phyloP scores from a whole-genome alignment of 1,284 basidiomycete species.

The Trichosporon inkin region DNA sequence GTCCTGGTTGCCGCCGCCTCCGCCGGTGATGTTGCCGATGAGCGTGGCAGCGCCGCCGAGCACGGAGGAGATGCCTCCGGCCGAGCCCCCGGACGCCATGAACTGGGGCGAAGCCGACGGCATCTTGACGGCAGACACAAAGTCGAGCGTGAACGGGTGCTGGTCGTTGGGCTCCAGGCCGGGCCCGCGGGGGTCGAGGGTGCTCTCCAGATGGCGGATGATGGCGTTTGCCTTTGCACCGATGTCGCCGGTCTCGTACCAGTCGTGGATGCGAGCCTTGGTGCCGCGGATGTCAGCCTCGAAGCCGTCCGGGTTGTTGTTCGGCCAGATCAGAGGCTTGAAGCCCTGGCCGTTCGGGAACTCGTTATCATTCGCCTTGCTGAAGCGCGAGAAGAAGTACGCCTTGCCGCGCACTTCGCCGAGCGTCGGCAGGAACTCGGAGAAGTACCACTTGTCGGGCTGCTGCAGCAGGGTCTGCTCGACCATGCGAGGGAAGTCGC shows the following conservation, averaged over 20 bases:
- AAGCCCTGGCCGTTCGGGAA: conserved; percentile 66
- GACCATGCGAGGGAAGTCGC: conserved; percentile 62
- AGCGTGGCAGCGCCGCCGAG: conserved; percentile 8
- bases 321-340: conserved; percentile 74
- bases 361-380: conserved; percentile 43
- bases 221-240: conserved; percentile 59
- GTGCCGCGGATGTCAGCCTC: conserved; percentile 60
- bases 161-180: conserved; percentile 21
- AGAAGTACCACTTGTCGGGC: conserved; percentile 68
- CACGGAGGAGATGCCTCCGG: conserved; percentile 12
- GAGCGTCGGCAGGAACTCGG: conserved; percentile 68
- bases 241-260: conserved; percentile 50
- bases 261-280: conserved; percentile 70
- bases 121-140: conserved; percentile 69
- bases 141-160: conserved; percentile 60
- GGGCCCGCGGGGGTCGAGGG: conserved; percentile 11
- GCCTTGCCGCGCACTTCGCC: conserved; percentile 78
- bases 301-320: conserved; percentile 66
- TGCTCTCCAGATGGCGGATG: conserved; percentile 24
- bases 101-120: conserved; percentile 64
- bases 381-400: conserved; percentile 74
- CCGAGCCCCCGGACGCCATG: conserved; percentile 5
- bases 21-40: conserved; percentile 12
- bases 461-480: conserved; percentile 63
- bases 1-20: background rate